Conservation (phyloP, 2,329 filamentous ascomycete genomes). For the Zasmidium citrigriseum region DNA sequence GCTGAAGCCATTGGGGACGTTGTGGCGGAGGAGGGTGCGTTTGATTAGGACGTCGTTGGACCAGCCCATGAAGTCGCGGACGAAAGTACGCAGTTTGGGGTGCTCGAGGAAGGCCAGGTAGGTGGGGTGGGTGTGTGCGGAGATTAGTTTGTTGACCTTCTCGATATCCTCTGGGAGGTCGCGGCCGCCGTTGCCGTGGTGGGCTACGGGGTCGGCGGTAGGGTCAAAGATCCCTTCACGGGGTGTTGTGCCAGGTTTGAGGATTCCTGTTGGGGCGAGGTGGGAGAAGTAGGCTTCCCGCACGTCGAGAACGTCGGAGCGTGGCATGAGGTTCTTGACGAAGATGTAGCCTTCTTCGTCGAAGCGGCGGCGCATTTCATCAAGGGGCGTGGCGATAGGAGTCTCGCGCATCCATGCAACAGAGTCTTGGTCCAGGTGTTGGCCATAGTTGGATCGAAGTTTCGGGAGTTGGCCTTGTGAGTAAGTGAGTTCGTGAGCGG, state of each 20-base stretch:
- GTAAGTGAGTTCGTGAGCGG: constrained; percentile 29
- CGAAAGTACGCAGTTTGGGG: constrained; percentile 37
- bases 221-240: constrained; percentile 46
- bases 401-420: constrained; percentile 39
- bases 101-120: constrained; percentile 41
- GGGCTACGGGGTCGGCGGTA: constrained; percentile 33
- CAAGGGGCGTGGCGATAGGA: constrained; percentile 37
- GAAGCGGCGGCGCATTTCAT: constrained; percentile 42
- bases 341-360: constrained; percentile 45
- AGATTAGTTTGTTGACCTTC: constrained; percentile 31
- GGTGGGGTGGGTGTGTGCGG: constrained; percentile 35
- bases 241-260: constrained; percentile 40
- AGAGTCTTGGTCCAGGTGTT: constrained; percentile 24
- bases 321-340: constrained; percentile 44
- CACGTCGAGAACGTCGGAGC: constrained; percentile 45
- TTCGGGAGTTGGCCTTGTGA: constrained; percentile 27
- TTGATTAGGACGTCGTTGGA: constrained; percentile 36
- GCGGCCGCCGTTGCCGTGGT: constrained; percentile 28
- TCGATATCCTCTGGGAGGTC: constrained; percentile 32
- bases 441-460: constrained; percentile 32
- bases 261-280: constrained; percentile 41
- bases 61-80: constrained; percentile 41
- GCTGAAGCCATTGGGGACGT: constrained; percentile 38
- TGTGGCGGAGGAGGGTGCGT: constrained; percentile 43
- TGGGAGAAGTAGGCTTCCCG: constrained; percentile 44